Percentiles rank a stretch among this genome's conserved stretches.
These are phyloP conservation scores for Lasiodiplodia sp. DNA, from an alignment of 2,329 filamentous ascomycete species.

Conservation along the genomic window DNA sequence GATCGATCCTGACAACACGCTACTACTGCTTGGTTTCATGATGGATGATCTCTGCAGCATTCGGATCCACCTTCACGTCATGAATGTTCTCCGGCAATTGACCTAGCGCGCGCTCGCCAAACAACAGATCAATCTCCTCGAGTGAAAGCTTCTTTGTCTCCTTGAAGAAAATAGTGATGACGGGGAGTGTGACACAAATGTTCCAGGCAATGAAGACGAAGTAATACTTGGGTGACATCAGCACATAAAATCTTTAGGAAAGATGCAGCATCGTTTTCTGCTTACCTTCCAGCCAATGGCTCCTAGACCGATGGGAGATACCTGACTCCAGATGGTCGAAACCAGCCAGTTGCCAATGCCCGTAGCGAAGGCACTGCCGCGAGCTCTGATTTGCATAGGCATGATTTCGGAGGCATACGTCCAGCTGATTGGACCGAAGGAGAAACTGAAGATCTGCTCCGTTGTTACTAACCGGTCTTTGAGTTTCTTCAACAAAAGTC, in stretches of 20 bases:
- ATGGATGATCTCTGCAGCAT: constrained; percentile 3
- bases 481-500: constrained; percentile 40
- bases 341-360: constrained; percentile 67
- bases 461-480: constrained; percentile 26
- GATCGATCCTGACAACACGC: not conserved
- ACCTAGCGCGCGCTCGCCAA: constrained; percentile 60
- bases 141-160: constrained; percentile 62
- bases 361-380: constrained; percentile 65
- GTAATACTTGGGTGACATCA: constrained; percentile 52
- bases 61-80: constrained; percentile 29
- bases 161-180: constrained; percentile 61
- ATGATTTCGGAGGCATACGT: constrained; percentile 72
- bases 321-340: constrained; percentile 65
- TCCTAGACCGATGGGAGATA: constrained; percentile 60
- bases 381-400: constrained; percentile 69
- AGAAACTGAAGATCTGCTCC: constrained; percentile 62
- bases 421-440: constrained; percentile 67
- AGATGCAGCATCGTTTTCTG: not conserved
- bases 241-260: not conserved
- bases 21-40: not conserved
- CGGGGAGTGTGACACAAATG: constrained; percentile 51
- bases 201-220: constrained; percentile 65
- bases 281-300: constrained; percentile 55
- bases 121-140: constrained; percentile 66
- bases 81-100: constrained; percentile 55